These are phyloP conservation scores for Cladosporium sp. DNA, from an alignment of 2,329 filamentous ascomycete genomes.

Conservation along the genomic window DNA sequence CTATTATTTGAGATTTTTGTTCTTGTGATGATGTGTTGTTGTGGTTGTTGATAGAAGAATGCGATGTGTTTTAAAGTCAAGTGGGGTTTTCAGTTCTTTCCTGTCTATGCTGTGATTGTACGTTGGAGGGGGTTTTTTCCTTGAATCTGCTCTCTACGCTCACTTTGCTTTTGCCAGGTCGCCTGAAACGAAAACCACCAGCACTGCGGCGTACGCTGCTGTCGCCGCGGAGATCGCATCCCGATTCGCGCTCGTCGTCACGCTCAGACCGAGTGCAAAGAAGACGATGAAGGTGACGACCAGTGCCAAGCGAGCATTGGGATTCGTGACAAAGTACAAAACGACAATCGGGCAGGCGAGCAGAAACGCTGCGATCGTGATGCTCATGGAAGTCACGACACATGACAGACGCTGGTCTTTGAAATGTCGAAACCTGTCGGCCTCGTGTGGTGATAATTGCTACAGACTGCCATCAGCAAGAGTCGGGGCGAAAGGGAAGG, in stretches of 20 bases:
- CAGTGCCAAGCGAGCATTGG: conserved; percentile 11
- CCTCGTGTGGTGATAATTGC: not conserved
- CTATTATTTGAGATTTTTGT: not conserved
- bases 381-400: conserved; percentile 17
- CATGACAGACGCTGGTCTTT: not conserved
- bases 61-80: not conserved
- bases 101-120: too few species aligned
- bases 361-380: conserved; percentile 10
- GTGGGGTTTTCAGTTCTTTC: not conserved
- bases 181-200: conserved; percentile 21
- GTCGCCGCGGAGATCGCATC: conserved; percentile 22
- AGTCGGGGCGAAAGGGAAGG: not conserved
- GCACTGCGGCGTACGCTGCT: conserved; percentile 20
- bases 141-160: not conserved
- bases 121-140: too few species aligned
- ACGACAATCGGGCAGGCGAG: conserved; percentile 19
- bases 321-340: conserved; percentile 16
- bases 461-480: not conserved
- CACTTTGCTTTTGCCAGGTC: not conserved
- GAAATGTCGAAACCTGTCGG: not conserved
- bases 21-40: too few species aligned
- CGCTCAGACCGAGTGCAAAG: conserved; percentile 18
- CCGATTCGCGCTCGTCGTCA: conserved; percentile 19
- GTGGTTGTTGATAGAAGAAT: not conserved
- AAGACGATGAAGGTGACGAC: conserved; percentile 19